These are phyloP conservation scores for Coprinopsis sp. DNA, from an alignment of 768 basidiomycete species.

Conservation along the genomic window DNA sequence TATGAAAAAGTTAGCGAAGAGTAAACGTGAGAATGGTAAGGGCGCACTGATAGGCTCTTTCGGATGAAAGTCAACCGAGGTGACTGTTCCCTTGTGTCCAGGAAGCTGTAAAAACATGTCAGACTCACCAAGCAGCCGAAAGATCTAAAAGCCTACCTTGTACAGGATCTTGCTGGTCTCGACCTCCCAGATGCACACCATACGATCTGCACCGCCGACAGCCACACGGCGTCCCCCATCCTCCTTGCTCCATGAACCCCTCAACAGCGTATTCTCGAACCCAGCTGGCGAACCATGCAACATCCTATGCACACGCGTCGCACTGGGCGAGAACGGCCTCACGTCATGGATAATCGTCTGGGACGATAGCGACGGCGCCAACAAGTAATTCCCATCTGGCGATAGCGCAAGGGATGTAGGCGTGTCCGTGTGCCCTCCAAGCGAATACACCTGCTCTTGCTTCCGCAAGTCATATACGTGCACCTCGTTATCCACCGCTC, in stretches of 20 bases:
- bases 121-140: neutral
- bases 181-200: conserved; percentile 84
- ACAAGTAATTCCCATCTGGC: conserved; percentile 83
- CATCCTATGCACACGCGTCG: conserved; percentile 74
- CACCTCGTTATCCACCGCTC: conserved; percentile 92
- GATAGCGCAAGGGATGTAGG: conserved; percentile 91
- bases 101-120: conserved; percentile 61
- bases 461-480: conserved; percentile 95
- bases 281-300: conserved; percentile 87
- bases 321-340: conserved; percentile 89
- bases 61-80: conserved; percentile 93
- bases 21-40: conserved; percentile 1
- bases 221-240: conserved; percentile 80
- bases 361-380: conserved; percentile 89
- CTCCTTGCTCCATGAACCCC: conserved; percentile 83
- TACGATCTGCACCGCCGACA: conserved; percentile 86
- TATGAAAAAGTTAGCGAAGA: conserved; percentile 24
- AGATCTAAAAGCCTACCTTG: conserved; percentile 47
- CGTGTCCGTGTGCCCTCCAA: conserved; percentile 86
- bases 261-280: conserved; percentile 84
- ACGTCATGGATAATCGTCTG: conserved; percentile 89
- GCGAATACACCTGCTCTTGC: conserved; percentile 70
- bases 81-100: conserved; percentile 95
- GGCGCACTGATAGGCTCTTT: conserved; percentile 89
- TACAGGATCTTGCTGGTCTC: conserved; percentile 72